These are phyloP conservation scores for Waltergamsia citrina DNA, from an alignment of 2,329 filamentous ascomycete genomes.

Conservation along the genomic window DNA sequence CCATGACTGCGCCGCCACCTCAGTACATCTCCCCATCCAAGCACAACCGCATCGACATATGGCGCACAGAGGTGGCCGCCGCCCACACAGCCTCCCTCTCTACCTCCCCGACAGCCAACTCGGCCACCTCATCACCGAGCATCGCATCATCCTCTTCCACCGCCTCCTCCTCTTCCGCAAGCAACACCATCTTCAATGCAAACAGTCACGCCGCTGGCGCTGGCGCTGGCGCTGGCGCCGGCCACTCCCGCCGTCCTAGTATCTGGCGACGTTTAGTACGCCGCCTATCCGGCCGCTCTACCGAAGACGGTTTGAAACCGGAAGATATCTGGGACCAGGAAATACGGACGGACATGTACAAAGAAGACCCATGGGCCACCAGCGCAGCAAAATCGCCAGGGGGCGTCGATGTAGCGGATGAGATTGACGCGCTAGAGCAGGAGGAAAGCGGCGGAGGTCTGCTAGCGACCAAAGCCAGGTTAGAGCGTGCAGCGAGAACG, in stretches of 20 bases:
- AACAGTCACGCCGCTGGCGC: slow-evolving; percentile 8
- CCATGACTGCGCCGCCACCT: no score
- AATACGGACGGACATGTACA: slow-evolving; percentile 26
- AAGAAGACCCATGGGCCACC: slow-evolving; percentile 9
- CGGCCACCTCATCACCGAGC: slow-evolving; percentile 19
- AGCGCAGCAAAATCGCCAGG: not conserved
- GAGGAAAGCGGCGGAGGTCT: slow-evolving; percentile 13
- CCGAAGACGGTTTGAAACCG: no score
- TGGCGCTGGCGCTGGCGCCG: slow-evolving; percentile 8
- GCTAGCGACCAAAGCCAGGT: slow-evolving; percentile 24
- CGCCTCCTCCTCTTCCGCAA: slow-evolving; percentile 16
- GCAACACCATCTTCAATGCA: slow-evolving; percentile 6
- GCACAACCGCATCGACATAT: slow-evolving; percentile 34
- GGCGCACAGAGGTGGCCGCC: slow-evolving; percentile 37
- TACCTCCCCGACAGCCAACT: slow-evolving; percentile 14
- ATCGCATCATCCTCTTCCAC: slow-evolving; percentile 18
- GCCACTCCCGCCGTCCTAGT: slow-evolving; percentile 14
- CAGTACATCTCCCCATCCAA: slow-evolving; percentile 23
- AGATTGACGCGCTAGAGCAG: slow-evolving; percentile 7
- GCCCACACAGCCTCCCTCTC: no score
- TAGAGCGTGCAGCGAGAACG: slow-evolving; percentile 29
- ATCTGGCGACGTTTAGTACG: slow-evolving; percentile 17
- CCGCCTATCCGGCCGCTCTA: slow-evolving; percentile 14
- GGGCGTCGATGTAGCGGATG: not conserved
- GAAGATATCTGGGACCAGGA: slow-evolving; percentile 7